Evolutionary conservation across 2,329 filamentous ascomycete genomes (phyloP).

Genomic region (Penicillium fuscoglaucum): DNA sequence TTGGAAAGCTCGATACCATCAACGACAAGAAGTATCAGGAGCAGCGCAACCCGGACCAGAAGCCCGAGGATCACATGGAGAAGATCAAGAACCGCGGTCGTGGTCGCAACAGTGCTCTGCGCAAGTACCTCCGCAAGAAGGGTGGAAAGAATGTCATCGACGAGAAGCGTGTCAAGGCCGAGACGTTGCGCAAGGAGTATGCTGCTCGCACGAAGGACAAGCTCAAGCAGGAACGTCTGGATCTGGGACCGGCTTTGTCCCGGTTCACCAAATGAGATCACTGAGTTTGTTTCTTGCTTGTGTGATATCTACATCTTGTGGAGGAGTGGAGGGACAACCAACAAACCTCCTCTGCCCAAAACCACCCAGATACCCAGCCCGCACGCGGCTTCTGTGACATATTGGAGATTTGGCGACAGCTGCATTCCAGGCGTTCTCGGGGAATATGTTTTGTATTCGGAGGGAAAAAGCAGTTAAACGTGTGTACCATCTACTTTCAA

Average conservation of each 20-base stretch:
- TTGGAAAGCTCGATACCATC: conserved; percentile 81
- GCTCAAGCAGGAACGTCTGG: conserved; percentile 66
- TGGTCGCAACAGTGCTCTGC: conserved; percentile 84
- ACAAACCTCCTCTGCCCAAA: conserved; percentile 1
- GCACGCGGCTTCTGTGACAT: conserved; percentile 21
- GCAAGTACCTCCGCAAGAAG: conserved; percentile 89
- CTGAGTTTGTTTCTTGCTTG: conserved; percentile 20
- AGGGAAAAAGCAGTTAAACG: conserved; percentile 21
- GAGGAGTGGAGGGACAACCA: conserved; percentile 7
- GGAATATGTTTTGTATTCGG: conserved; percentile 24
- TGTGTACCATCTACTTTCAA: conserved; percentile 12
- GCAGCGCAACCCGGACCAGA: conserved; percentile 77
- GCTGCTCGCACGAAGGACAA: conserved; percentile 69
- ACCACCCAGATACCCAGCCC: conserved; percentile 29
- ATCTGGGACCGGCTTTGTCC: conserved; percentile 80
- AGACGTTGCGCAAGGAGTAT: conserved; percentile 72
- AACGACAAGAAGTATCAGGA: conserved; percentile 74
- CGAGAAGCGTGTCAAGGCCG: conserved; percentile 83
- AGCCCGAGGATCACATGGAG: conserved; percentile 59
- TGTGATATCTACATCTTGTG: conserved; percentile 17
- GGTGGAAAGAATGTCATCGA: conserved; percentile 92
- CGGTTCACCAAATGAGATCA: conserved; percentile 73
- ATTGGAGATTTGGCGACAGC: conserved; percentile 21
- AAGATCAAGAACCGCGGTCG: conserved; percentile 73
- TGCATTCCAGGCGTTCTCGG: conserved; percentile 30